Evolutionary conservation across 306 rosid genomes (phyloP).

Genomic region (Lagenaria siceraria): DNA sequence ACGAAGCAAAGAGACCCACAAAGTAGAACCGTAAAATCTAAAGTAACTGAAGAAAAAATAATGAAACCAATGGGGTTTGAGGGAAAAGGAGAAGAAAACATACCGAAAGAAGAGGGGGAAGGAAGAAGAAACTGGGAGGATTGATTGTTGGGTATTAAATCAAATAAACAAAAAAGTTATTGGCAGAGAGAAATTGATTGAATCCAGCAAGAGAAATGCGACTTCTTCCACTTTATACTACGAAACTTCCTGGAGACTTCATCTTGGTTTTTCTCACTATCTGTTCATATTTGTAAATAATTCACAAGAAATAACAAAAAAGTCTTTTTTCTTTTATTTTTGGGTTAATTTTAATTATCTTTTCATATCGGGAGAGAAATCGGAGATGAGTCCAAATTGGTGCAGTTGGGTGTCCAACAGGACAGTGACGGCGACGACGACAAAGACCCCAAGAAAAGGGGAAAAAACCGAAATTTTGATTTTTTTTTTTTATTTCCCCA

Average conservation of each 20-base stretch:
- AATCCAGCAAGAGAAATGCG: constrained; percentile 4
- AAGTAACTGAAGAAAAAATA: background rate
- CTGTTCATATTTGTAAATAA: background rate
- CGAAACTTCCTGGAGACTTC: constrained; percentile 12
- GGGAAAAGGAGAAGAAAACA: background rate
- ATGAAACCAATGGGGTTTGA: background rate
- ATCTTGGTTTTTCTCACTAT: background rate
- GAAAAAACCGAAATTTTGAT: background rate
- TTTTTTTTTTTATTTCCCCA: too few relatives aligned
- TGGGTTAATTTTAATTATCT: background rate
- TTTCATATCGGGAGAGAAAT: background rate
- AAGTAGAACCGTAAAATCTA: background rate
- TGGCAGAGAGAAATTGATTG: background rate
- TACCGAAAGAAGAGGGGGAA: background rate
- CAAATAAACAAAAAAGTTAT: background rate
- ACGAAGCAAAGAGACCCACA: background rate
- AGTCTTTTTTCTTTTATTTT: background rate
- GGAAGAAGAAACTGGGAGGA: background rate
- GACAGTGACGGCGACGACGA: background rate
- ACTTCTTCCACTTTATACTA: constrained; percentile 6
- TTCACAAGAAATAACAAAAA: background rate
- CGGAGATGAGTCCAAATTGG: background rate
- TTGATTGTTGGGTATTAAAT: background rate
- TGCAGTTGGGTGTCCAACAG: background rate
- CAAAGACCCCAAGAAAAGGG: background rate